Percentiles rank a stretch among this genome's conserved stretches.
Conservation (phyloP, 306 rosid genomes). For the Pachyrhizus erosus region DNA sequence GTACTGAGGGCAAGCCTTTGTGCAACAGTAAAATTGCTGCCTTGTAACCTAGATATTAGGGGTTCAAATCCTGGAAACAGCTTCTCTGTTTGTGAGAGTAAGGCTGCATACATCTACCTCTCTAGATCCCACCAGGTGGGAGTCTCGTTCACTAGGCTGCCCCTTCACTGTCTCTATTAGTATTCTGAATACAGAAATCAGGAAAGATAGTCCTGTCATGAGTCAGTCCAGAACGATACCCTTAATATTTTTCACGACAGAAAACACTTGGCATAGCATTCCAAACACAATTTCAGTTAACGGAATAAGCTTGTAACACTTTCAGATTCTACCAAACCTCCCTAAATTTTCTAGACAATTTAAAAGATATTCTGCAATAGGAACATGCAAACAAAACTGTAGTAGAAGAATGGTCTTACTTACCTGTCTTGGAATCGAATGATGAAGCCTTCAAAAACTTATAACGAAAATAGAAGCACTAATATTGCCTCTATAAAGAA, state of each 20-base stretch:
- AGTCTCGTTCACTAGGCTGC: not conserved
- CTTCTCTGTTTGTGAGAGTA: not conserved
- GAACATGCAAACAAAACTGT: conserved; percentile 34
- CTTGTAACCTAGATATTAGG: not conserved
- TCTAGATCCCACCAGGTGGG: not conserved
- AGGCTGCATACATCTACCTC: not conserved
- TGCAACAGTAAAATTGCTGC: not conserved
- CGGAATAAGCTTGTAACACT: conserved; percentile 3
- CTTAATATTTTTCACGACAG: not conserved
- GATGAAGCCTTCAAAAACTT: conserved; percentile 49
- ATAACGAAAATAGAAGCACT: conserved; percentile 54
- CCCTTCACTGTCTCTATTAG: not conserved
- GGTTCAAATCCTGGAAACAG: not conserved
- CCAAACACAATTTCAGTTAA: not conserved
- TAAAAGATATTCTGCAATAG: conserved; percentile 18
- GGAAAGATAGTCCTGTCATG: not conserved
- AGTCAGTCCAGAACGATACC: not conserved
- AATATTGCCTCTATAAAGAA: conserved; percentile 54
- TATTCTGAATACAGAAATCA: conserved; percentile 7
- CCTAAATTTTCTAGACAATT: conserved; percentile 16
- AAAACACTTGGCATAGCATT: conserved; percentile 19
- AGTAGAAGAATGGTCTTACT: conserved; percentile 23
- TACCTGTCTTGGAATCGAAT: conserved; percentile 54
- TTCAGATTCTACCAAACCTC: conserved; percentile 27
- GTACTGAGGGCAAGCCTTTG: not conserved